Conservation (phyloP, 2,329 filamentous ascomycete genomes). For the Penicillium concentricum region DNA sequence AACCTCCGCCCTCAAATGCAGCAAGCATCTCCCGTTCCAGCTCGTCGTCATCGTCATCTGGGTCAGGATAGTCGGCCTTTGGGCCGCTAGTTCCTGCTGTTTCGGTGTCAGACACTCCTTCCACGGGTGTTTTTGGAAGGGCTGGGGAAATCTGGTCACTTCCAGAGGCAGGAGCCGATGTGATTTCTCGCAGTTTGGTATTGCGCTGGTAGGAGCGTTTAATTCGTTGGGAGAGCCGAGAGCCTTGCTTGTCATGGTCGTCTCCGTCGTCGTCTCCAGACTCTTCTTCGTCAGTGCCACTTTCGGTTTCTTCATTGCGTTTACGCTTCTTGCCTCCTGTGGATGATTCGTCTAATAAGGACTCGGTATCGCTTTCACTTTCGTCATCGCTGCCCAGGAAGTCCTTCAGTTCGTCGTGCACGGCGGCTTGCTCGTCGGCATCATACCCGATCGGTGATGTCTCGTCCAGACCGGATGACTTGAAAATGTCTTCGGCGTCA, state of each 20-base stretch:
- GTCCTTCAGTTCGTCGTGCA: conserved; percentile 72
- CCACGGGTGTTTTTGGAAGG: not conserved
- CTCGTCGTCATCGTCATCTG: conserved; percentile 48
- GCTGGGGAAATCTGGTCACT: not conserved
- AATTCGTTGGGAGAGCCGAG: conserved; percentile 40
- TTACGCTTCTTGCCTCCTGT: conserved; percentile 39
- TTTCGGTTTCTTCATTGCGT: conserved; percentile 29
- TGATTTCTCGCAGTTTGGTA: conserved; percentile 40
- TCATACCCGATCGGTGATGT: conserved; percentile 56
- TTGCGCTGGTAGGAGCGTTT: conserved; percentile 44
- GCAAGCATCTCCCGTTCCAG: conserved; percentile 58
- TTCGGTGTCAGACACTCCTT: conserved; percentile 27
- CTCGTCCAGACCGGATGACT: conserved; percentile 52
- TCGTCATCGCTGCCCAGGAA: conserved; percentile 60
- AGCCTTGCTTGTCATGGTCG: conserved; percentile 43
- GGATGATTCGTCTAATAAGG: conserved; percentile 20
- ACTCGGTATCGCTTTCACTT: conserved; percentile 53
- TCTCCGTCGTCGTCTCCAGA: conserved; percentile 26
- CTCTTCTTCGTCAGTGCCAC: conserved; percentile 23
- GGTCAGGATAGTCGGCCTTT: conserved; percentile 28
- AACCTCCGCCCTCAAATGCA: conserved; percentile 52
- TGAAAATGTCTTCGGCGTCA: conserved; percentile 48
- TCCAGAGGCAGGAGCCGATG: conserved; percentile 25
- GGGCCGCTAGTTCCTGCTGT: conserved; percentile 30
- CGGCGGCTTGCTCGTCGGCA: conserved; percentile 61